phyloP scores from a whole-genome alignment of 169 alveolate species.

The Ichthyophthirius multifiliis region DNA sequence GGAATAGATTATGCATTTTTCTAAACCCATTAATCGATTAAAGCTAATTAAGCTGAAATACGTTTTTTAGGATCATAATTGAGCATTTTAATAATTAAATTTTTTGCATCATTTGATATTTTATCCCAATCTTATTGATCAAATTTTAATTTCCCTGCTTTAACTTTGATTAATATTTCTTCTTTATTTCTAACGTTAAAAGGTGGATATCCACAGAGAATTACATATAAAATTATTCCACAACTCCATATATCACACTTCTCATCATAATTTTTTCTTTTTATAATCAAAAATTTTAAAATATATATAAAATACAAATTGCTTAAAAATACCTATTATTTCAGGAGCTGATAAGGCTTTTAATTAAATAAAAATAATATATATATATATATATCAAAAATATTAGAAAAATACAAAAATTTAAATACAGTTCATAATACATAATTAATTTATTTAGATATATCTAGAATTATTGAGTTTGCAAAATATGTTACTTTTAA shows the following conservation, averaged over 20 bases:
- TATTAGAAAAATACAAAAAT: neutral
- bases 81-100: conserved; percentile 55
- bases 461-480: conserved; percentile 46
- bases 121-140: conserved; percentile 47
- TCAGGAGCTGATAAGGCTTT: conserved; percentile 4
- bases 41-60: conserved; percentile 11
- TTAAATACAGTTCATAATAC: conserved; percentile 46
- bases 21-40: conserved; percentile 36
- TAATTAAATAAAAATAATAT: neutral
- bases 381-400: neutral
- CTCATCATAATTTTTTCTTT: conserved; percentile 12
- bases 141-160: conserved; percentile 26
- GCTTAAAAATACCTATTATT: neutral
- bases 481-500: conserved; percentile 76
- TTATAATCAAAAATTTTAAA: neutral
- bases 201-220: conserved; percentile 42
- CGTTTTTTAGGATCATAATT: conserved; percentile 36
- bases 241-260: conserved; percentile 42
- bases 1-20: conserved; percentile 17
- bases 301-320: neutral
- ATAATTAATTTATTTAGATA: conserved; percentile 46
- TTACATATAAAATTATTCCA: conserved; percentile 29
- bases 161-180: conserved; percentile 14
- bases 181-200: conserved; percentile 15
- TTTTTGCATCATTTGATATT: conserved; percentile 52